Evolutionary conservation across 139 green algal species (phyloP).

Genomic region (Micractinium sp.): DNA sequence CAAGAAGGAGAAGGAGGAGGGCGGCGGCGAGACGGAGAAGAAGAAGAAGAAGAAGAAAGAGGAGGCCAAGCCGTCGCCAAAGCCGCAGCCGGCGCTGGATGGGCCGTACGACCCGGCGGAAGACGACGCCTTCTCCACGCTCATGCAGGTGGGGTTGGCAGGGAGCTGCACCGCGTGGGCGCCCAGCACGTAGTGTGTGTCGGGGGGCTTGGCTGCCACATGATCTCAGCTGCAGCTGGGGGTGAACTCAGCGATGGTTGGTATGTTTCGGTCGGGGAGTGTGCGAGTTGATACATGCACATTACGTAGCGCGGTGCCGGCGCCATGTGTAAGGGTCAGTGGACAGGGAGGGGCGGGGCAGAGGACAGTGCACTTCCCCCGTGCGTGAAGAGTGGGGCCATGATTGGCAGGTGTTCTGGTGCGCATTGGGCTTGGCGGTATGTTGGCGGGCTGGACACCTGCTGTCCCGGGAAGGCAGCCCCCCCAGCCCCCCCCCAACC

Average conservation of each 20-base stretch:
- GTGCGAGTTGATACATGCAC: too few relatives aligned
- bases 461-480: too few relatives aligned
- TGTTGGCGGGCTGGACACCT: too few relatives aligned
- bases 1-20: not conserved
- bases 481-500: not conserved
- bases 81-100: not conserved
- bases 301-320: too few relatives aligned
- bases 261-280: too few relatives aligned
- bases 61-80: not conserved
- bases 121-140: conserved; percentile 1
- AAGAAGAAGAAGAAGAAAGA: not conserved
- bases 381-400: too few relatives aligned
- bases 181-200: too few relatives aligned
- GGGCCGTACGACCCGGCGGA: conserved; percentile 2
- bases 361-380: too few relatives aligned
- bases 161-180: not conserved
- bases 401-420: not conserved
- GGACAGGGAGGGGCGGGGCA: too few relatives aligned
- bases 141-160: conserved; percentile 6
- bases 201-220: not conserved
- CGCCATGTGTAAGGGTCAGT: too few relatives aligned
- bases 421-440: too few relatives aligned
- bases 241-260: too few relatives aligned
- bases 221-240: not conserved
- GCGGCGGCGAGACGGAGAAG: not conserved